A percentile compares a stretch with the other conserved stretches of the same genome.
Conservation (phyloP, 2,329 filamentous ascomycete genomes). For the Thelonectria rubi region DNA sequence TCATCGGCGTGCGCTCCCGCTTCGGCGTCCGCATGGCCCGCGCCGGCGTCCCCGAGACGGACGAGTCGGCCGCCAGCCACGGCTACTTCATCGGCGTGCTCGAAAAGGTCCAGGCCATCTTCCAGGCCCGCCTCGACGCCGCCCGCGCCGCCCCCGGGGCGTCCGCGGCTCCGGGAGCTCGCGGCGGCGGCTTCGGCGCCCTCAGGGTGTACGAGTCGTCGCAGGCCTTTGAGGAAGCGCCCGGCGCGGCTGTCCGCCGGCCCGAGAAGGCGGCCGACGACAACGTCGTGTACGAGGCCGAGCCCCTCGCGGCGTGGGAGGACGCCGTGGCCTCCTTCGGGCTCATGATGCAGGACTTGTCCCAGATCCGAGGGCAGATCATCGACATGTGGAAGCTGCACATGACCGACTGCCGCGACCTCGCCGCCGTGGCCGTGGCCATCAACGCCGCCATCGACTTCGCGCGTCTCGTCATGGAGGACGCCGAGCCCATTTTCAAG, state of each 20-base stretch:
- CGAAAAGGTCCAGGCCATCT: background rate
- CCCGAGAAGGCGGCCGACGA: background rate
- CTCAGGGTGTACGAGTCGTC: background rate
- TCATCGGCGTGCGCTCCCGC: conserved; percentile 46
- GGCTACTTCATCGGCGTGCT: background rate
- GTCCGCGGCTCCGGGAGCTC: too few species aligned
- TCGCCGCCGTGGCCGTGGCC: conserved; percentile 47
- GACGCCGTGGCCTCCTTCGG: conserved; percentile 43
- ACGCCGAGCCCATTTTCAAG: conserved; percentile 29
- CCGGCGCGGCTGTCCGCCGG: background rate
- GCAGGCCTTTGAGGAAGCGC: background rate
- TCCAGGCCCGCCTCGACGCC: background rate
- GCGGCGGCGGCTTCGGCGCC: background rate
- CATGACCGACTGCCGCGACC: conserved; percentile 30
- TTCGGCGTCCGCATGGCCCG: conserved; percentile 33
- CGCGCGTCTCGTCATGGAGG: conserved; percentile 45
- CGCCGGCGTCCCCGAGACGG: background rate
- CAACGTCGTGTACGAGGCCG: conserved; percentile 43
- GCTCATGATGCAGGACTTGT: conserved; percentile 44
- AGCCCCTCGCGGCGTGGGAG: conserved; percentile 35
- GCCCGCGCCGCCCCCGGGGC: too few species aligned
- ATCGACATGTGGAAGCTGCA: conserved; percentile 35
- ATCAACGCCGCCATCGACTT: conserved; percentile 51
- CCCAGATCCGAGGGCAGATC: conserved; percentile 43
- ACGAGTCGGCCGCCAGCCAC: background rate